Evolutionary conservation across 1,284 basidiomycete genomes (phyloP).

Genomic region (Cutaneotrichosporon mucoides): DNA sequence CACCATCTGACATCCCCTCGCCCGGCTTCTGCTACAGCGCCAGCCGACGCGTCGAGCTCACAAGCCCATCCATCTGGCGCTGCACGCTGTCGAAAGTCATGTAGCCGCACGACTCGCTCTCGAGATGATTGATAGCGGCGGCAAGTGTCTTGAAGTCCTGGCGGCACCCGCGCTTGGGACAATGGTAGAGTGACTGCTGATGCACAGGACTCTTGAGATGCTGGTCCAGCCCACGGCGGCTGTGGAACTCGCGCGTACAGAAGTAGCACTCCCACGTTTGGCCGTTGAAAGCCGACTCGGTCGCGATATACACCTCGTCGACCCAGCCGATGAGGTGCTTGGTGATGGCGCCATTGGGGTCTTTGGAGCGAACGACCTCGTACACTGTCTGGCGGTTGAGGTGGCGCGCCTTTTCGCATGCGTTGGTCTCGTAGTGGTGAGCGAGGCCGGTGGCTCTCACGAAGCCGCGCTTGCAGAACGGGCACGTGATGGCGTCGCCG

Average conservation of each 20-base stretch:
- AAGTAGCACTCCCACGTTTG: slow-evolving; percentile 4
- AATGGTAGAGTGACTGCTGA: slow-evolving; percentile 10
- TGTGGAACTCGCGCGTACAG: not conserved
- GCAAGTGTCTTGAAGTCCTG: slow-evolving; percentile 8
- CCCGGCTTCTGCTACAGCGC: slow-evolving; percentile 5
- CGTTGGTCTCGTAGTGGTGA: slow-evolving; percentile 12
- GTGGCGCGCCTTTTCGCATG: slow-evolving; percentile 1
- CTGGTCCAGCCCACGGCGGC: not conserved
- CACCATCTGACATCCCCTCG: no score
- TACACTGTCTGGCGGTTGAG: slow-evolving; percentile 6
- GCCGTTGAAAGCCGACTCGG: slow-evolving; percentile 4
- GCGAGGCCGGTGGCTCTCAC: slow-evolving; percentile 5
- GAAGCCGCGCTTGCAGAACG: slow-evolving; percentile 1
- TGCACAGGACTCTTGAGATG: slow-evolving; percentile 5
- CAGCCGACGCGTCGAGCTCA: slow-evolving; percentile 4
- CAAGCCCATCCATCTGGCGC: not conserved
- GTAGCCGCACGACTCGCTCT: slow-evolving; percentile 11
- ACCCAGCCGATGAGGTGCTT: not conserved
- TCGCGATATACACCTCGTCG: not conserved
- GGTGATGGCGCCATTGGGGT: slow-evolving; percentile 7
- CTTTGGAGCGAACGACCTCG: slow-evolving; percentile 1
- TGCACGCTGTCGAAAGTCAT: slow-evolving; percentile 8
- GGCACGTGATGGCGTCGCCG: not conserved
- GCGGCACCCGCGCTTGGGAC: slow-evolving; percentile 6
- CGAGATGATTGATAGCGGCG: slow-evolving; percentile 8